Evolutionary conservation across 2,329 filamentous ascomycete genomes (phyloP).

Genomic region (Beauveria asiatica): DNA sequence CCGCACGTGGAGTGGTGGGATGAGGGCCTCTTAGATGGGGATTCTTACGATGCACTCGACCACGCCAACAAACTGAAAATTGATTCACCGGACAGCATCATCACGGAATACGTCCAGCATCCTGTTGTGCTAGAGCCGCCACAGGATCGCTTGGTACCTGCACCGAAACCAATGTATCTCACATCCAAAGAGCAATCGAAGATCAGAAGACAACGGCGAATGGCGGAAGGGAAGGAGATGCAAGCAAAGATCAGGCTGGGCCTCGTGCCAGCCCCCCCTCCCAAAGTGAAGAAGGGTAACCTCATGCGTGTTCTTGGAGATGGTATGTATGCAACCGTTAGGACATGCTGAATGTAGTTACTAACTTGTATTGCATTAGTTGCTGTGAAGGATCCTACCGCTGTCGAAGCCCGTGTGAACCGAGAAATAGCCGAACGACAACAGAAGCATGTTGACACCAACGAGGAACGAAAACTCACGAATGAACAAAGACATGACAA

Average conservation of each 20-base stretch:
- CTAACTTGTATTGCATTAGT: conserved; percentile 22
- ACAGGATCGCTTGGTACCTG: conserved; percentile 73
- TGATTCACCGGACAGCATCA: conserved; percentile 69
- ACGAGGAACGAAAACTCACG: conserved; percentile 78
- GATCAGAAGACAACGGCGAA: conserved; percentile 77
- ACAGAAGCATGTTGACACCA: conserved; percentile 65
- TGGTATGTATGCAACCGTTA: conserved; percentile 34
- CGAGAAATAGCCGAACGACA: conserved; percentile 83
- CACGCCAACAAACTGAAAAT: conserved; percentile 62
- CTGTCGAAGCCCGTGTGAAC: conserved; percentile 90
- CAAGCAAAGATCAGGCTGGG: conserved; percentile 94
- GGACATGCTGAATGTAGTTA: neutral
- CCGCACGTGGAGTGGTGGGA: conserved; percentile 98
- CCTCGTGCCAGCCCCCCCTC: conserved; percentile 78
- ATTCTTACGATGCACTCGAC: conserved; percentile 64
- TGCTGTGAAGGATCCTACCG: conserved; percentile 89
- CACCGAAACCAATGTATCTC: conserved; percentile 83
- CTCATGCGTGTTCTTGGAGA: conserved; percentile 95
- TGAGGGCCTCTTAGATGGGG: conserved; percentile 70
- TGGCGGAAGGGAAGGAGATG: conserved; percentile 89
- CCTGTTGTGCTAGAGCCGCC: conserved; percentile 85
- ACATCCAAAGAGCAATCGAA: conserved; percentile 89
- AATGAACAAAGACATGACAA: conserved; percentile 86
- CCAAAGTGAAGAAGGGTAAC: conserved; percentile 95
- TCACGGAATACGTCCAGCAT: conserved; percentile 88